These are phyloP conservation scores for Globisporangium middletonii DNA, from an alignment of 352 stramenopile genomes.

Conservation along the genomic window DNA sequence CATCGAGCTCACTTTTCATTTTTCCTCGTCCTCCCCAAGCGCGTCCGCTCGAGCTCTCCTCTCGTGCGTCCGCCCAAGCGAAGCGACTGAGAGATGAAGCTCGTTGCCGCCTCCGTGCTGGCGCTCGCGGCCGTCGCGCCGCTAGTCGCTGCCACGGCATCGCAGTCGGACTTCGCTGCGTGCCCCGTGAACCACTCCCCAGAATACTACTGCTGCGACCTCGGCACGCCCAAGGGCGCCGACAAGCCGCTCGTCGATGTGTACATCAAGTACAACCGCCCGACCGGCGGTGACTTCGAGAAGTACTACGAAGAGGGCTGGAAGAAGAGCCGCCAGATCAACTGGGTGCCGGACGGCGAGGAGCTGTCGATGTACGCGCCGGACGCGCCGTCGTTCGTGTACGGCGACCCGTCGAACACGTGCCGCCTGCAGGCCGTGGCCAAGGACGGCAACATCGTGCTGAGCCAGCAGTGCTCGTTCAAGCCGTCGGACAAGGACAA, in stretches of 20 bases:
- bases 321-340: conserved; percentile 53
- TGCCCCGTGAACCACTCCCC: conserved; percentile 56
- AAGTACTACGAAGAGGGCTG: conserved; percentile 66
- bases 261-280: conserved; percentile 61
- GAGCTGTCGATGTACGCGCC: conserved; percentile 58
- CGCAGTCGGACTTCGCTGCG: conserved; percentile 49
- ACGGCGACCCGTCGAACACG: conserved; percentile 35
- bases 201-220: conserved; percentile 52
- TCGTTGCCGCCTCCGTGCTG: conserved; percentile 4
- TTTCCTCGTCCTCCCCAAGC: conserved; percentile 13
- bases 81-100: conserved; percentile 8
- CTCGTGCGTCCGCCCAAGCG: conserved; percentile 8
- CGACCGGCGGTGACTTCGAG: conserved; percentile 30
- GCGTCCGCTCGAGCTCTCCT: conserved; percentile 1
- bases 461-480: conserved; percentile 45
- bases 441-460: conserved; percentile 17
- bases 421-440: conserved; percentile 40
- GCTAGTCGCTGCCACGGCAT: conserved; percentile 29
- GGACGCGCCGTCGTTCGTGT: conserved; percentile 48
- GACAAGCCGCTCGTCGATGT: conserved; percentile 28
- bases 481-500: conserved; percentile 18
- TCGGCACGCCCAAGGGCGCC: conserved; percentile 24
- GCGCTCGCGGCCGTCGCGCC: conserved; percentile 16
- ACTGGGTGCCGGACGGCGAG: conserved; percentile 34
- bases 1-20: conserved; percentile 8